phyloP scores from a whole-genome alignment of 331 rosid genomes.

The Quercus tomentella region DNA sequence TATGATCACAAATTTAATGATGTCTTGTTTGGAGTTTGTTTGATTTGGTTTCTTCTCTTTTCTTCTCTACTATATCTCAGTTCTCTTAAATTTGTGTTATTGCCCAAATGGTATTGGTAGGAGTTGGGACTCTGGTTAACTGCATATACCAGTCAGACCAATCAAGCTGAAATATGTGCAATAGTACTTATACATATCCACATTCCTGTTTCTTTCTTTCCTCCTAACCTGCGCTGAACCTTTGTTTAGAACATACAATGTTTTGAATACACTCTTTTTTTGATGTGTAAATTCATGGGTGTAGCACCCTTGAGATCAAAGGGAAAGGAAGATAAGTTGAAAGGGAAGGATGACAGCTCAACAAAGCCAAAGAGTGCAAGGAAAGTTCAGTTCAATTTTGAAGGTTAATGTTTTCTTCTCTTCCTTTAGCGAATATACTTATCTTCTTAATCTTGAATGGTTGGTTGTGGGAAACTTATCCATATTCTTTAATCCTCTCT shows the following conservation, averaged over 20 bases:
- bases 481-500: conserved; percentile 3
- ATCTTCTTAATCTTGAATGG: not conserved
- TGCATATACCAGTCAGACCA: not conserved
- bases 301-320: conserved; percentile 38
- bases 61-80: too few relatives aligned
- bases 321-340: conserved; percentile 67
- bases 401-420: conserved; percentile 43
- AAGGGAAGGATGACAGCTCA: conserved; percentile 78
- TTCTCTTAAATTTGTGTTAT: too few relatives aligned
- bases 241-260: conserved; percentile 6
- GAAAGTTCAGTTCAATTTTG: conserved; percentile 67
- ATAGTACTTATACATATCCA: not conserved
- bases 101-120: too few relatives aligned
- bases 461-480: not conserved
- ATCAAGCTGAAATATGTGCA: not conserved
- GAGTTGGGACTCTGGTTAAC: too few relatives aligned
- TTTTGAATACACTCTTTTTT: conserved; percentile 11
- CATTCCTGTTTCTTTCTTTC: too few relatives aligned
- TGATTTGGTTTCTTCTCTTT: too few relatives aligned
- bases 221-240: too few relatives aligned
- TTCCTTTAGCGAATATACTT: not conserved
- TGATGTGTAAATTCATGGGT: not conserved
- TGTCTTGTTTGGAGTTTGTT: too few relatives aligned
- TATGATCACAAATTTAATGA: too few relatives aligned
- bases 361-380: conserved; percentile 57